A percentile compares a stretch with the other conserved stretches of the same genome.
Evolutionary conservation across 495 filamentous ascomycete species (phyloP).

Genomic region (Penicillium odoratum): DNA sequence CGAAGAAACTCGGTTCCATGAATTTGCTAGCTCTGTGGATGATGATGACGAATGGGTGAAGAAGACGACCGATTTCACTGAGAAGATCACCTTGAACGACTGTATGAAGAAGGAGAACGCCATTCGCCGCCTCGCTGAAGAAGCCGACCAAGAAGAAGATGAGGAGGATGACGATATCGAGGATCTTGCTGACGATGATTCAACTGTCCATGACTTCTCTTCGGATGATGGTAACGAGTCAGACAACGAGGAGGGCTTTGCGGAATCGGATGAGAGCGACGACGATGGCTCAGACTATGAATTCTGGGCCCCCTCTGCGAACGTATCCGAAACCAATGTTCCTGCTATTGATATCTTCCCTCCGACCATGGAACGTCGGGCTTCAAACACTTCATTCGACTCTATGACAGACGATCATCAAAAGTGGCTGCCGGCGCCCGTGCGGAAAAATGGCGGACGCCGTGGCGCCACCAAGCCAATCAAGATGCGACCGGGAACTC

Average conservation of each 20-base stretch:
- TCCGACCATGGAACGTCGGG: conserved; percentile 44
- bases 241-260: conserved; percentile 95
- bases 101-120: conserved; percentile 87
- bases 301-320: conserved; percentile 72
- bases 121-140: conserved; percentile 83
- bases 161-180: conserved; percentile 62
- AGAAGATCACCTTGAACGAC: conserved; percentile 82
- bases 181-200: conserved; percentile 59
- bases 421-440: conserved; percentile 35
- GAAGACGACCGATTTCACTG: conserved; percentile 58
- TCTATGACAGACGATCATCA: conserved; percentile 52
- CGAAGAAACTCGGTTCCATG: conserved; percentile 81
- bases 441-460: conserved; percentile 25
- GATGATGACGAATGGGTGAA: conserved; percentile 86
- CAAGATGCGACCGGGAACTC: conserved; percentile 68
- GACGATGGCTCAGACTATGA: conserved; percentile 71
- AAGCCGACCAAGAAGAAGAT: conserved; percentile 84
- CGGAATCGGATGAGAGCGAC: conserved; percentile 77
- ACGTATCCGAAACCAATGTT: conserved; percentile 55
- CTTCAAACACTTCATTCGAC: conserved; percentile 65
- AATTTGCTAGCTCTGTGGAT: conserved; percentile 80
- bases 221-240: conserved; percentile 80
- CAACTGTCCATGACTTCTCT: conserved; percentile 62
- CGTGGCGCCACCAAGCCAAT: conserved; percentile 37
- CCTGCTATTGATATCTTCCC: conserved; percentile 51